phyloP scores from a whole-genome alignment of 2,329 filamentous ascomycete genomes.

The Beauveria asiatica region DNA sequence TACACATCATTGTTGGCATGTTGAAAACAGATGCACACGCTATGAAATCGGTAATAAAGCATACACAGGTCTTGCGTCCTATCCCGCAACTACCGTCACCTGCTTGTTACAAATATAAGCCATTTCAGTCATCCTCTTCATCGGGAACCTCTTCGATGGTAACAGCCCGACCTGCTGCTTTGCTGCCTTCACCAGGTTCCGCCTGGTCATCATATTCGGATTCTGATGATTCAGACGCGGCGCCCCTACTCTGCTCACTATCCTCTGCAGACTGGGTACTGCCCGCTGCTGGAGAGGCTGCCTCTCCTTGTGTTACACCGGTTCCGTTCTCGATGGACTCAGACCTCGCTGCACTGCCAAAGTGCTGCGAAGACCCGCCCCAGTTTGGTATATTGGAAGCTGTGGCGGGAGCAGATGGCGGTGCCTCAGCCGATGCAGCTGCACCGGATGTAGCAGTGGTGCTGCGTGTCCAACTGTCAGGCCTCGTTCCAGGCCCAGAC shows the following conservation, averaged over 20 bases:
- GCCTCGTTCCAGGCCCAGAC: background rate
- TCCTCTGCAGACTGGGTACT: background rate
- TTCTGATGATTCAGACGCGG: slow-evolving; percentile 9
- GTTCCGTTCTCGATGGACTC: background rate
- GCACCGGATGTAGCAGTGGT: background rate
- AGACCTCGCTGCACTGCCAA: slow-evolving; percentile 25
- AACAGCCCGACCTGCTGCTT: slow-evolving; percentile 37
- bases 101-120: background rate
- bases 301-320: background rate
- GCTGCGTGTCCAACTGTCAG: background rate
- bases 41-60: background rate
- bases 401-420: slow-evolving; percentile 26
- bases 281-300: slow-evolving; percentile 1
- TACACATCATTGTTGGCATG: background rate
- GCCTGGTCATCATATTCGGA: slow-evolving; percentile 12
- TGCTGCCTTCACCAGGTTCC: slow-evolving; percentile 15
- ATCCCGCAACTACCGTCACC: background rate
- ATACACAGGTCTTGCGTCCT: background rate
- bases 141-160: slow-evolving; percentile 38
- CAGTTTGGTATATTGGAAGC: slow-evolving; percentile 40
- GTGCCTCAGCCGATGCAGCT: background rate
- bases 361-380: slow-evolving; percentile 42
- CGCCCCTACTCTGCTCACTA: background rate
- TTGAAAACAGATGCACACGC: background rate
- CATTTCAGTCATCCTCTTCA: slow-evolving; percentile 28